Evolutionary conservation across 768 basidiomycete genomes (phyloP).

Genomic region (Lactifluus hygrophoroides): DNA sequence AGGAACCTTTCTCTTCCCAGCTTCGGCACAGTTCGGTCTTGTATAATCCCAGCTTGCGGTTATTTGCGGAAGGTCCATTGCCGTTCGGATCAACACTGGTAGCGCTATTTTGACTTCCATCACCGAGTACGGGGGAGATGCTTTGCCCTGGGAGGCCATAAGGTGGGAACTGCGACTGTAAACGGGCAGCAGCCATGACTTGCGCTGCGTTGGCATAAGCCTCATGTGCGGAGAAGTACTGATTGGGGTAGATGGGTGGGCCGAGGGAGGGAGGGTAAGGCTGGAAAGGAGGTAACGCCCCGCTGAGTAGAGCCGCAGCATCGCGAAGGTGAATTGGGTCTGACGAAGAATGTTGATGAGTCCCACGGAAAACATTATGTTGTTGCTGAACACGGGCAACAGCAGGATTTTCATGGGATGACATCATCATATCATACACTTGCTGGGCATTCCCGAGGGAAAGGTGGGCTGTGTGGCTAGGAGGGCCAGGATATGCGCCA

Average conservation of each 20-base stretch:
- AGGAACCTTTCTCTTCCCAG: slow-evolving; percentile 87
- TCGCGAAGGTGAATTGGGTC: slow-evolving; percentile 75
- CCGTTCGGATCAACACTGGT: slow-evolving; percentile 28
- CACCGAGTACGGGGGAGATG: slow-evolving; percentile 9
- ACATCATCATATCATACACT: slow-evolving; percentile 62
- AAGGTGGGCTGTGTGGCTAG: slow-evolving; percentile 57
- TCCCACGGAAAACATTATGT: slow-evolving; percentile 60
- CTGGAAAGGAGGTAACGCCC: slow-evolving; percentile 48
- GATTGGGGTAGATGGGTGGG: slow-evolving; percentile 49
- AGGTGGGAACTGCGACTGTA: slow-evolving; percentile 51
- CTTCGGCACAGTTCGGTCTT: slow-evolving; percentile 87
- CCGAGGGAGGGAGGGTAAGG: slow-evolving; percentile 46
- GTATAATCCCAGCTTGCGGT: slow-evolving; percentile 83
- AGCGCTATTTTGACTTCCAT: slow-evolving; percentile 23
- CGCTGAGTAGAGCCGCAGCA: slow-evolving; percentile 53
- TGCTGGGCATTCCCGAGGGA: slow-evolving; percentile 70
- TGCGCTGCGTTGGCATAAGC: slow-evolving; percentile 44
- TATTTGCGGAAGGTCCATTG: slow-evolving; percentile 80
- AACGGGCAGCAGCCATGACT: slow-evolving; percentile 45
- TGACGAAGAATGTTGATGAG: slow-evolving; percentile 77
- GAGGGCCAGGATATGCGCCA: slow-evolving; percentile 32
- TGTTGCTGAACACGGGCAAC: slow-evolving; percentile 75
- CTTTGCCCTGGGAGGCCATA: slow-evolving; percentile 31
- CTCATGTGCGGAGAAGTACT: slow-evolving; percentile 59
- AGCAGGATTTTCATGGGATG: slow-evolving; percentile 49